phyloP scores from a whole-genome alignment of 805 yeast species.

The Kluyveromyces starmeri region DNA sequence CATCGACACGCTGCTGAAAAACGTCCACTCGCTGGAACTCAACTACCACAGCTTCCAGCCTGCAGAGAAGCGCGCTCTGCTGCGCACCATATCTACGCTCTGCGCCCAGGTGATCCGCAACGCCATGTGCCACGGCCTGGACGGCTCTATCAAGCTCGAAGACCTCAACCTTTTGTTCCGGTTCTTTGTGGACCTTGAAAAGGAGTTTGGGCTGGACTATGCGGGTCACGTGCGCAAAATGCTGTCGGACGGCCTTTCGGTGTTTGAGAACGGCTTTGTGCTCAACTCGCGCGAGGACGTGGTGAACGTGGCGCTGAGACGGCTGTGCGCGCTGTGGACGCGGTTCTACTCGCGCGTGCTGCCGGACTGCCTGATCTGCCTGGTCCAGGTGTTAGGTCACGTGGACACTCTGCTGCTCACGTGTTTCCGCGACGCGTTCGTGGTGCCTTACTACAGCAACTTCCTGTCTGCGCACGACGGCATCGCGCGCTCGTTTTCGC shows the following conservation, averaged over 20 bases:
- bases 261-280: conserved; percentile 31
- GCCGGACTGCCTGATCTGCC: conserved; percentile 51
- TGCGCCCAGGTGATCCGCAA: conserved; percentile 3
- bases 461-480: conserved; percentile 28
- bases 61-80: conserved; percentile 23
- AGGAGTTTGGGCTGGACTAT: conserved; percentile 3
- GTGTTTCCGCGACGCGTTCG: conserved; percentile 45
- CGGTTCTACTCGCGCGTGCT: conserved; percentile 45
- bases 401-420: conserved; percentile 35
- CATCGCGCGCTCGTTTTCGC: conserved; percentile 25
- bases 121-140: conserved; percentile 1
- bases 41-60: conserved; percentile 23
- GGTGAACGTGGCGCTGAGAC: conserved; percentile 29
- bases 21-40: conserved; percentile 24
- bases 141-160: conserved; percentile 3
- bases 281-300: conserved; percentile 28
- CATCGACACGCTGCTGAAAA: conserved; percentile 16
- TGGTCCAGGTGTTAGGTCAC: conserved; percentile 42
- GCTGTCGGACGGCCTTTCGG: conserved; percentile 22
- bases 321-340: conserved; percentile 44
- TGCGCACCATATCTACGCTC: conserved; percentile 9
- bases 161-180: conserved; percentile 3
- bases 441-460: conserved; percentile 43
- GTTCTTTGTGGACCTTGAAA: conserved; percentile 2
- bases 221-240: conserved; percentile 23